Conservation (phyloP, 2,329 filamentous ascomycete genomes). For the Aspergillus tamarii region DNA sequence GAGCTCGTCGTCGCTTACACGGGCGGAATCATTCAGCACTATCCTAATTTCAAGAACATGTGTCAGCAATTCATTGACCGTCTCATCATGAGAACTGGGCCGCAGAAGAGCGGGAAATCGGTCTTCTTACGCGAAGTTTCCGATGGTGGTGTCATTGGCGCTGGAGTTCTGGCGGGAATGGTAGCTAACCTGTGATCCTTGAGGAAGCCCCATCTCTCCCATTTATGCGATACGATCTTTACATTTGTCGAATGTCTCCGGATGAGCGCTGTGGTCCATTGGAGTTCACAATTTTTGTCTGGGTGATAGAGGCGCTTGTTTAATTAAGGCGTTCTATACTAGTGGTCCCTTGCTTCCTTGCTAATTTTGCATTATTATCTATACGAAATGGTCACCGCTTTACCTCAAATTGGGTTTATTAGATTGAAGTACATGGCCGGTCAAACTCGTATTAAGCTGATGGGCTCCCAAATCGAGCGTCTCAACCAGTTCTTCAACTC, state of each 20-base stretch:
- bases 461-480: neutral
- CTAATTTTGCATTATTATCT: neutral
- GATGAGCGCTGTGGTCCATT: constrained; percentile 3
- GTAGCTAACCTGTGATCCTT: constrained; percentile 29
- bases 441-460: neutral
- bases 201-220: neutral
- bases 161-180: constrained; percentile 58
- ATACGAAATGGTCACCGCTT: neutral
- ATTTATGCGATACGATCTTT: constrained; percentile 15
- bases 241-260: neutral
- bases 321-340: constrained; percentile 6
- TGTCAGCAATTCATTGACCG: constrained; percentile 70
- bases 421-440: neutral
- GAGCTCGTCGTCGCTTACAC: constrained; percentile 79
- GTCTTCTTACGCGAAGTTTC: constrained; percentile 57
- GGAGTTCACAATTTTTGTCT: constrained; percentile 11
- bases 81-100: constrained; percentile 51
- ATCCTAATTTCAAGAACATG: constrained; percentile 71
- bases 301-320: constrained; percentile 12
- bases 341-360: neutral
- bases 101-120: constrained; percentile 51
- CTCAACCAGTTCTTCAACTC: neutral
- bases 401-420: neutral
- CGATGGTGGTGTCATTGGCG: constrained; percentile 60
- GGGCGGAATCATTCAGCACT: constrained; percentile 78